Conservation (phyloP, 1,284 basidiomycete genomes). For the Ustilago sp. region DNA sequence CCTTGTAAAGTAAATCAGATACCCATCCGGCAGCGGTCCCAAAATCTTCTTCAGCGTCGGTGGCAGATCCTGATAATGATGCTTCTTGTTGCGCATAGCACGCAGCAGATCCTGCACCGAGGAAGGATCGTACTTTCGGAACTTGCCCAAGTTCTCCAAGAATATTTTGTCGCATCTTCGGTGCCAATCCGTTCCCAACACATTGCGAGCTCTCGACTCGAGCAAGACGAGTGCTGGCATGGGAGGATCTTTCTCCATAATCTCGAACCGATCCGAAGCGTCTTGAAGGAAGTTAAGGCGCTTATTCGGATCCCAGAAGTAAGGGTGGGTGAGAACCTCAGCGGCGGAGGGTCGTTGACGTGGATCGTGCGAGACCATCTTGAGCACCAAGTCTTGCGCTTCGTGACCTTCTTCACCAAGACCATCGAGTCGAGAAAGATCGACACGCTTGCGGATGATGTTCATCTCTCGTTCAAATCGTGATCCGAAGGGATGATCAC, state of each 20-base stretch:
- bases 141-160: constrained; percentile 94
- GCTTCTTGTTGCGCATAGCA: constrained; percentile 97
- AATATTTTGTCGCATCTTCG: constrained; percentile 86
- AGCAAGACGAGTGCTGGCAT: constrained; percentile 81
- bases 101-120: constrained; percentile 91
- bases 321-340: constrained; percentile 88
- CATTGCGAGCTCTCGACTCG: constrained; percentile 73
- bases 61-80: constrained; percentile 96
- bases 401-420: constrained; percentile 66
- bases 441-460: constrained; percentile 58
- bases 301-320: constrained; percentile 92
- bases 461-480: constrained; percentile 69
- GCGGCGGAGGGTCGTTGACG: constrained; percentile 82
- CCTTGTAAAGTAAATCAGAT: constrained; percentile 88
- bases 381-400: constrained; percentile 63
- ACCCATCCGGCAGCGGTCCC: constrained; percentile 90
- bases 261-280: constrained; percentile 96
- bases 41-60: constrained; percentile 87
- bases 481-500: constrained; percentile 66
- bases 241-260: constrained; percentile 85
- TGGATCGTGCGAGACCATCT: constrained; percentile 61
- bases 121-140: constrained; percentile 88
- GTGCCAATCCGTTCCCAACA: constrained; percentile 81
- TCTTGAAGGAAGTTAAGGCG: constrained; percentile 94
- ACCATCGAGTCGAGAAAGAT: constrained; percentile 57